Conservation (phyloP, 1,284 basidiomycete species). For the Cutaneotrichosporon daszewskae region DNA sequence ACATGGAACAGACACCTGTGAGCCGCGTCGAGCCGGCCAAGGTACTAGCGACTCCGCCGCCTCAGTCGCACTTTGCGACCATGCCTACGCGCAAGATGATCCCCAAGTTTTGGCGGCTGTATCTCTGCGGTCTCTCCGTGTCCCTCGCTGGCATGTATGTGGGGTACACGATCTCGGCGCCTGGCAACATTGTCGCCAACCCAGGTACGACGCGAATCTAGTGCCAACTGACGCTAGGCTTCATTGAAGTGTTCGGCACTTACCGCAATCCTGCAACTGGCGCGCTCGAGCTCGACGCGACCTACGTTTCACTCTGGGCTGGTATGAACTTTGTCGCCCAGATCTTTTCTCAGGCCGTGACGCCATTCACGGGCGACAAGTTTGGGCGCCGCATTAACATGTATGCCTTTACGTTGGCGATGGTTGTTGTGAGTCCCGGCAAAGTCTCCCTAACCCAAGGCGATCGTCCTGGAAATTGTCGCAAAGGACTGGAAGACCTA, state of each 20-base stretch:
- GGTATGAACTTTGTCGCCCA: slow-evolving; percentile 5
- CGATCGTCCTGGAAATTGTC: slow-evolving; percentile 19
- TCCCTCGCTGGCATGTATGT: slow-evolving; percentile 16
- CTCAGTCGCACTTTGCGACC: too few relatives aligned
- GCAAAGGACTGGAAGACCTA: slow-evolving; percentile 25
- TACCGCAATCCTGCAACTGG: slow-evolving; percentile 1
- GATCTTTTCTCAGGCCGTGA: not conserved
- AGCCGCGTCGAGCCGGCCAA: too few relatives aligned
- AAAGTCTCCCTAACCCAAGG: not conserved
- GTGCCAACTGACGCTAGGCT: not conserved
- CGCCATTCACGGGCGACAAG: slow-evolving; percentile 1
- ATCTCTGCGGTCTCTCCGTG: slow-evolving; percentile 4
- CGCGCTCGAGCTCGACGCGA: slow-evolving; percentile 3
- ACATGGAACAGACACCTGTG: too few relatives aligned
- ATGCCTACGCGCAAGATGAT: too few relatives aligned
- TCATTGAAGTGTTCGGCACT: slow-evolving; percentile 2
- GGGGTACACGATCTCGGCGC: slow-evolving; percentile 11
- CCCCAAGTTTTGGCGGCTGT: slow-evolving; percentile 16
- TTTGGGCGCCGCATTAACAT: slow-evolving; percentile 3
- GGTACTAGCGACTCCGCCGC: too few relatives aligned
- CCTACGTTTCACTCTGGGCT: slow-evolving; percentile 4
- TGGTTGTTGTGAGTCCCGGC: not conserved
- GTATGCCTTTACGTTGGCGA: slow-evolving; percentile 3
- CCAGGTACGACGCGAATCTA: slow-evolving; percentile 1
- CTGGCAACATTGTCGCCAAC: slow-evolving; percentile 8